Evolutionary conservation across 257 asterid genomes (phyloP).

Genomic region (Capsicum rhomboideum): DNA sequence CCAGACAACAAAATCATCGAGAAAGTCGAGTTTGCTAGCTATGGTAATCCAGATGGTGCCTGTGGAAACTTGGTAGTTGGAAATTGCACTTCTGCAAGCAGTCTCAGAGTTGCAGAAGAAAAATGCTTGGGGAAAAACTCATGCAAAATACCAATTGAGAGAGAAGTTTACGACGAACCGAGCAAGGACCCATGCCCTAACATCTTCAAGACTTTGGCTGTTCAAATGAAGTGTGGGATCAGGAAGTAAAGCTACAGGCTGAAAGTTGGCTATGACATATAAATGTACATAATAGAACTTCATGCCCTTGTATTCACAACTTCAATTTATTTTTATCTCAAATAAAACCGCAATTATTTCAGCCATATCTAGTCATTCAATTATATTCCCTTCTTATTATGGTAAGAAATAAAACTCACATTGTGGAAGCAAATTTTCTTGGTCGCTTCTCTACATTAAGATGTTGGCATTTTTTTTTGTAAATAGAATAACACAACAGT

Average conservation of each 20-base stretch:
- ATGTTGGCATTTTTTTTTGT: too few relatives aligned
- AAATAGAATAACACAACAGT: too few relatives aligned
- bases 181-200: conserved; percentile 57
- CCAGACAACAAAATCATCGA: conserved; percentile 34
- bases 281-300: not conserved
- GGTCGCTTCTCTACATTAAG: too few relatives aligned
- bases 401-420: not conserved
- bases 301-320: not conserved
- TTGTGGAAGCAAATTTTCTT: too few relatives aligned
- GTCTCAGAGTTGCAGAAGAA: conserved; percentile 26
- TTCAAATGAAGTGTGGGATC: conserved; percentile 59
- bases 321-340: not conserved
- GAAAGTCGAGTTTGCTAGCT: conserved; percentile 52
- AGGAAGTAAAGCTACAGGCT: not conserved
- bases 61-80: conserved; percentile 55
- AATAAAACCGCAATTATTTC: not conserved
- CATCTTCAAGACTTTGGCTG: conserved; percentile 37
- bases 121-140: conserved; percentile 54
- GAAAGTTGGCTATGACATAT: not conserved
- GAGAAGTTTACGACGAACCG: conserved; percentile 22
- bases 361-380: not conserved
- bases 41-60: conserved; percentile 54
- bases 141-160: conserved; percentile 57
- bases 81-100: conserved; percentile 36
- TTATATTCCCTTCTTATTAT: not conserved